These are phyloP conservation scores for Eleusine coracana DNA, from an alignment of 176 grass and related monocot species.

Conservation along the genomic window DNA sequence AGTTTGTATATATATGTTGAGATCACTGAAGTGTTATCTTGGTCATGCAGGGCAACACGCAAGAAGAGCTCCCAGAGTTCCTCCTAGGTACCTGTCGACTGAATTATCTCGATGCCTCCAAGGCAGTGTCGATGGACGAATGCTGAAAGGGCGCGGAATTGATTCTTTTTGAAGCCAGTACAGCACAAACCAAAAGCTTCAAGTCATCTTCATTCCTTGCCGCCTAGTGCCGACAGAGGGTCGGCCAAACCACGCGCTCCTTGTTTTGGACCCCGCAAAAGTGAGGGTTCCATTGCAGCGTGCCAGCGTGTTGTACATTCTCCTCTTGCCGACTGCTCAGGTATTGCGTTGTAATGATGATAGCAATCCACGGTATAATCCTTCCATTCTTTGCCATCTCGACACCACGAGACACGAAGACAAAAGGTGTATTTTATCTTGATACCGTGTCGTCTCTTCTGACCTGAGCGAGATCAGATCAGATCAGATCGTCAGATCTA, in stretches of 20 bases:
- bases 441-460: conserved; percentile 13
- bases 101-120: conserved; percentile 84
- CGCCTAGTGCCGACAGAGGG: background rate
- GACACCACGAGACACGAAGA: conserved; percentile 7
- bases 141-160: conserved; percentile 32
- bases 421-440: conserved; percentile 17
- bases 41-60: conserved; percentile 70
- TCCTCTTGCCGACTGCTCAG: conserved; percentile 20
- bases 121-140: conserved; percentile 74
- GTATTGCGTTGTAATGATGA: conserved; percentile 47
- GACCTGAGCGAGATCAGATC: conserved; percentile 18
- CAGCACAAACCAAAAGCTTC: conserved; percentile 38
- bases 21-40: background rate
- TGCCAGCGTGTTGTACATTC: conserved; percentile 47
- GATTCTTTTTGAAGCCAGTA: conserved; percentile 38
- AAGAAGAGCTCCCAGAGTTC: conserved; percentile 93
- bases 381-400: conserved; percentile 36
- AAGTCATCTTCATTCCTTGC: conserved; percentile 32
- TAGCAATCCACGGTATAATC: conserved; percentile 30
- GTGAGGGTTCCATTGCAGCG: conserved; percentile 9
- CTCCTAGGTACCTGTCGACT: conserved; percentile 85
- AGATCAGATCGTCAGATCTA: conserved; percentile 27
- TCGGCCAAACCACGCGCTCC: background rate
- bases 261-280: conserved; percentile 28
- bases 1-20: background rate